Percentiles rank a stretch among this genome's conserved stretches.
phyloP scores from a whole-genome alignment of 805 yeast genomes.

The Pichia heedii region DNA sequence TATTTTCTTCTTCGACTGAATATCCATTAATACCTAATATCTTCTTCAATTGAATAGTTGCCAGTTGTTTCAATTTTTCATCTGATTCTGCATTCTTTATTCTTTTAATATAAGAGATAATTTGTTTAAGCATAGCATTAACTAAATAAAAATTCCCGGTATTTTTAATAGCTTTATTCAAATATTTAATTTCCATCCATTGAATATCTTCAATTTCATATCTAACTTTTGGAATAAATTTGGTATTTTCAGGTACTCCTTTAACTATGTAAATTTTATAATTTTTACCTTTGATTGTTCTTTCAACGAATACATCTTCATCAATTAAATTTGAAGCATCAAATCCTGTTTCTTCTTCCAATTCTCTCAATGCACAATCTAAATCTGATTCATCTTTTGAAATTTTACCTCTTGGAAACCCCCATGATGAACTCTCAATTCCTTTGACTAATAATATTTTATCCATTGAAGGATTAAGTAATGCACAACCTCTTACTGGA shows the following conservation, averaged over 20 bases:
- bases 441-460: slow-evolving; percentile 79
- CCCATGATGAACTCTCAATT: slow-evolving; percentile 73
- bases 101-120: slow-evolving; percentile 46
- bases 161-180: slow-evolving; percentile 28
- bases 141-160: slow-evolving; percentile 35
- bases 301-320: slow-evolving; percentile 67
- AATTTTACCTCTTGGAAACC: slow-evolving; percentile 95
- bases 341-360: slow-evolving; percentile 87
- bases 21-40: slow-evolving; percentile 48
- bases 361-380: slow-evolving; percentile 87
- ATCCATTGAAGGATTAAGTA: slow-evolving; percentile 60
- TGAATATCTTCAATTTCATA: slow-evolving; percentile 79
- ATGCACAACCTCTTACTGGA: slow-evolving; percentile 94
- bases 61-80: slow-evolving; percentile 50
- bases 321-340: slow-evolving; percentile 63
- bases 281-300: slow-evolving; percentile 76
- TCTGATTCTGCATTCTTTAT: slow-evolving; percentile 43
- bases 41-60: slow-evolving; percentile 56
- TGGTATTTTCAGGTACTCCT: slow-evolving; percentile 66
- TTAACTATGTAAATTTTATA: slow-evolving; percentile 71
- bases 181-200: slow-evolving; percentile 59
- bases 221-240: slow-evolving; percentile 75
- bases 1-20: slow-evolving; percentile 18
- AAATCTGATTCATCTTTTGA: slow-evolving; percentile 86
- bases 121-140: slow-evolving; percentile 40